Conservation (phyloP, 1,284 basidiomycete genomes). For the Ustilago nuda region DNA sequence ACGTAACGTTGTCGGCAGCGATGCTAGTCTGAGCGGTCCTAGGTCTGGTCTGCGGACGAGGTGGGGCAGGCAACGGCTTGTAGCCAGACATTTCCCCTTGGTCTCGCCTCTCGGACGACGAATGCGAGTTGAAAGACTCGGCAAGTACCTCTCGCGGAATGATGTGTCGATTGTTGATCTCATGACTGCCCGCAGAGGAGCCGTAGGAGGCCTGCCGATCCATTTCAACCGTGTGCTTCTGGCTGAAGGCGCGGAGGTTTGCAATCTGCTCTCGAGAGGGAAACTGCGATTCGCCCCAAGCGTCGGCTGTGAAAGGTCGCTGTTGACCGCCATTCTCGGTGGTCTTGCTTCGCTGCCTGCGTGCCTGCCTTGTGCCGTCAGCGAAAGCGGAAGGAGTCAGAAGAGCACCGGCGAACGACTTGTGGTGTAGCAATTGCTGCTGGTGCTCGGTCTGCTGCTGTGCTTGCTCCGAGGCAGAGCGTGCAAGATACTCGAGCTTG, state of each 20-base stretch:
- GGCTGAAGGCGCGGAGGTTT: constrained; percentile 15
- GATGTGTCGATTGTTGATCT: constrained; percentile 5
- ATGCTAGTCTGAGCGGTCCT: constrained; percentile 37
- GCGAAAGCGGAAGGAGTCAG: constrained; percentile 40
- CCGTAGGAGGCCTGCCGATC: constrained; percentile 12
- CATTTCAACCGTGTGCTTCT: constrained; percentile 18
- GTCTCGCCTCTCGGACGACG: neutral
- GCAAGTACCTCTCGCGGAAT: constrained; percentile 9
- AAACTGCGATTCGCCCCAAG: constrained; percentile 40
- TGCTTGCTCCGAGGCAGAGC: constrained; percentile 8
- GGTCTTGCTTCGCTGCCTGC: constrained; percentile 34
- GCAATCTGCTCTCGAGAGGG: constrained; percentile 22
- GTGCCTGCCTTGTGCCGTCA: constrained; percentile 10
- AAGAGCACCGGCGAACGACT: constrained; percentile 19
- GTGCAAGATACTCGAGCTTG: constrained; percentile 48
- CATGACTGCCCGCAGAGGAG: neutral
- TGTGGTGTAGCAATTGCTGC: constrained; percentile 20
- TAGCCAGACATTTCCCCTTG: neutral
- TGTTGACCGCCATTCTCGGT: constrained; percentile 15
- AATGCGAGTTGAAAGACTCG: neutral
- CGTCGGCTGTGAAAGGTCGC: constrained; percentile 48
- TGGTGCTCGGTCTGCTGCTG: neutral
- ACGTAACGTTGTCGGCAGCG: neutral
- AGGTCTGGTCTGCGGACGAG: constrained; percentile 21
- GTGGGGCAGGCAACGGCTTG: constrained; percentile 24